These are phyloP conservation scores for Kurtzmaniella quercitrusa DNA, from an alignment of 1,139 yeast genomes.

Conservation along the genomic window DNA sequence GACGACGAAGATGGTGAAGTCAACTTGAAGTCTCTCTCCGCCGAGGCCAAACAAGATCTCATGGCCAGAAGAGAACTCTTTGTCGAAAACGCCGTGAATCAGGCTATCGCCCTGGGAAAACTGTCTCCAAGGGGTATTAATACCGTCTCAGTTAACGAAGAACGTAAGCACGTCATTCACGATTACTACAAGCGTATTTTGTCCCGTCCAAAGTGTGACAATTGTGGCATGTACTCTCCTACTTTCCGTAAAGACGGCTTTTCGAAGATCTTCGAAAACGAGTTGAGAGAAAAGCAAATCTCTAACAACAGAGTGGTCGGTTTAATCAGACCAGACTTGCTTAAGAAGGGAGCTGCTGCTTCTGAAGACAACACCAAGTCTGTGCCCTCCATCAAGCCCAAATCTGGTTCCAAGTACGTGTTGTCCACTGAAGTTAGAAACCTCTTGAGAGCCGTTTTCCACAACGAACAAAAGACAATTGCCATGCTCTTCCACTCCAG, in stretches of 20 bases:
- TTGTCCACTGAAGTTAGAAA: constrained; percentile 84
- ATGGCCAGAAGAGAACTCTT: constrained; percentile 60
- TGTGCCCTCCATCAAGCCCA: constrained; percentile 48
- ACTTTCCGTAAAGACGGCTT: constrained; percentile 92
- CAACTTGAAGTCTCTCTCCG: constrained; percentile 15
- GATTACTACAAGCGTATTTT: constrained; percentile 72
- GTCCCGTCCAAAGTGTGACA: constrained; percentile 83
- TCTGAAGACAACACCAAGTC: constrained; percentile 11
- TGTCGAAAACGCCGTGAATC: constrained; percentile 65
- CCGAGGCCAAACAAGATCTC: constrained; percentile 43
- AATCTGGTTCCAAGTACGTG: constrained; percentile 76
- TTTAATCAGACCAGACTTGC: constrained; percentile 65
- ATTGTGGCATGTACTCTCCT: constrained; percentile 95
- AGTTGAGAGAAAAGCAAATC: constrained; percentile 75
- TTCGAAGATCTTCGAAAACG: constrained; percentile 85
- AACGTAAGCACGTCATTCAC: constrained; percentile 71
- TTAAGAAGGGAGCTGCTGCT: constrained; percentile 25
- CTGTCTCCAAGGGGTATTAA: constrained; percentile 62
- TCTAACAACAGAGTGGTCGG: constrained; percentile 83
- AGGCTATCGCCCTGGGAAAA: constrained; percentile 77
- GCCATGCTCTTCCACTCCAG: constrained; percentile 71
- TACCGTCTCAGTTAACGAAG: constrained; percentile 84
- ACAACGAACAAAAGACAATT: constrained; percentile 60
- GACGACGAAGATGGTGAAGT: constrained; percentile 33
- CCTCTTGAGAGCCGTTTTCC: constrained; percentile 70